These are phyloP conservation scores for Anisogramma anomala DNA, from an alignment of 2,329 filamentous ascomycete species.

Conservation along the genomic window DNA sequence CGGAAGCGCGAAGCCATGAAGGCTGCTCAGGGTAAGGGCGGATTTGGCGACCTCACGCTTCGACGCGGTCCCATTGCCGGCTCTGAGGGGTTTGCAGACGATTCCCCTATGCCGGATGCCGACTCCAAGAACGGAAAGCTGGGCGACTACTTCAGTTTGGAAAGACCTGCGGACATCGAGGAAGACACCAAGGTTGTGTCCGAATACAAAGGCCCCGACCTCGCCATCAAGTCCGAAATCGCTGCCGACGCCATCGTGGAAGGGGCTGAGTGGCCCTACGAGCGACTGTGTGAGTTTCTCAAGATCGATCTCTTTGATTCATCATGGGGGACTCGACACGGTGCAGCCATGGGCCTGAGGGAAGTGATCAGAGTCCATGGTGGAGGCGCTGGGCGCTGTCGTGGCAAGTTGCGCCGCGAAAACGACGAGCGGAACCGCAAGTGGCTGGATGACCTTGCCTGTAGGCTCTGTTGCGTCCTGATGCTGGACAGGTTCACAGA, in stretches of 20 bases:
- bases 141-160: slow-evolving; percentile 82
- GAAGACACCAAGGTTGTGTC: slow-evolving; percentile 88
- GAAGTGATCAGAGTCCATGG: slow-evolving; percentile 91
- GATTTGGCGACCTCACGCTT: slow-evolving; percentile 75
- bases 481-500: slow-evolving; percentile 97
- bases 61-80: slow-evolving; percentile 49
- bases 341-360: slow-evolving; percentile 86
- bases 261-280: slow-evolving; percentile 84
- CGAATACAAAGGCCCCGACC: slow-evolving; percentile 79
- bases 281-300: slow-evolving; percentile 85
- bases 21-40: slow-evolving; percentile 73
- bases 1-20: slow-evolving; percentile 82
- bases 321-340: slow-evolving; percentile 91
- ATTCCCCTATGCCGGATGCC: slow-evolving; percentile 40
- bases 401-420: slow-evolving; percentile 56
- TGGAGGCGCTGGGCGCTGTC: slow-evolving; percentile 67
- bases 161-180: slow-evolving; percentile 64
- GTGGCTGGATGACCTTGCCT: slow-evolving; percentile 94
- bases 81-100: slow-evolving; percentile 50
- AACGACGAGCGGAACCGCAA: slow-evolving; percentile 70
- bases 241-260: slow-evolving; percentile 66
- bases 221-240: slow-evolving; percentile 77
- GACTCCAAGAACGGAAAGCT: slow-evolving; percentile 52
- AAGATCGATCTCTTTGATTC: slow-evolving; percentile 88
- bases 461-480: slow-evolving; percentile 84